Base-by-base conservation (phyloP, 2,329 filamentous ascomycete species). In the Dactylellina parvicollis region DNA sequence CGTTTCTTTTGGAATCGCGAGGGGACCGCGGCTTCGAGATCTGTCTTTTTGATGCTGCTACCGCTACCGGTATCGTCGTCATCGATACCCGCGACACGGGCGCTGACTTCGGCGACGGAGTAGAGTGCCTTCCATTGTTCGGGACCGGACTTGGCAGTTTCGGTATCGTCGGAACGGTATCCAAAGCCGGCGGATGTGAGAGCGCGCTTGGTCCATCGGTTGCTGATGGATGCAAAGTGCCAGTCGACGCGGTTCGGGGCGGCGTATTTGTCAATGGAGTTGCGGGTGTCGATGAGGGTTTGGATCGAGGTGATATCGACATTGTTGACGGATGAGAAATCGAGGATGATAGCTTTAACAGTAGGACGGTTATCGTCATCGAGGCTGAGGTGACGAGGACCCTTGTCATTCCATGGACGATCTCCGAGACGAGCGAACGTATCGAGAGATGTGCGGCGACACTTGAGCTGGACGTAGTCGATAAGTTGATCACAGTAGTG, bases 151-250 rank as follows among this genome's bases (percentile, higher is more conserved):
- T 91, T 86, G 12, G 83, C 83, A 10, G 82, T 78, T 0, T 65
- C 69, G 36, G 75, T 66, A 16, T 50, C 71, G 10, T 57, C 61
- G 26, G 60, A 24, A 1, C 92, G 92, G 79, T 90, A 92, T 1
- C 94, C 94, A 78, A 98, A 98, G 10, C 94, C 94, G 22, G 90
- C 94, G 1, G 91, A 88, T 2, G 89, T 90, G 44, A 98, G 88
- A 3, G 92, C 93, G 30, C 92, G 90, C 83, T 96, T 96, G 22
- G 92, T 94, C 94, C 94, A 97, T 66, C 91, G 87, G 83, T 95
- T 97, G 82, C 89, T 92, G 82, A 98, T 90, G 81, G 89, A 90
- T n/a, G 93, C 92, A 75, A 98, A 89, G 81, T 98, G 95, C 93
- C 94, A 98, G 80, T 97, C 92, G 3, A 98, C 93, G 1, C 85